These are phyloP conservation scores for Aspergillus caelatus DNA, from an alignment of 2,329 filamentous ascomycete species.

Conservation along the genomic window DNA sequence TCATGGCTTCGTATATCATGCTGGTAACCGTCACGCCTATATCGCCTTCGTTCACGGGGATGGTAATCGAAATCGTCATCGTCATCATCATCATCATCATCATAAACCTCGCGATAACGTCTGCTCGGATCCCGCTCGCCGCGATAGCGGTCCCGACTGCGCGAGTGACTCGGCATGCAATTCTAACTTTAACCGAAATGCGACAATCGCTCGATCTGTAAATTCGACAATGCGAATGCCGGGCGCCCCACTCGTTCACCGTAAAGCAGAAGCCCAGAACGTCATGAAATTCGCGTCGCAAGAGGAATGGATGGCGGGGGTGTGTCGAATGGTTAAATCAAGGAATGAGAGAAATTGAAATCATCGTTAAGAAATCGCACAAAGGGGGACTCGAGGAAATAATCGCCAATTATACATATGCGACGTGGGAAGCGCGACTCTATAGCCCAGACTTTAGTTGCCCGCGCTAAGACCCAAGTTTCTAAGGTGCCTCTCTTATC, in stretches of 20 bases:
- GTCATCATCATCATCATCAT: constrained; percentile 22
- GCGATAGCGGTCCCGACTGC: constrained; percentile 36
- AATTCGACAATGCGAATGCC: constrained; percentile 3
- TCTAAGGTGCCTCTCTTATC: not conserved
- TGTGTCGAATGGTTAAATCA: not conserved
- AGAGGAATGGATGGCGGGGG: not conserved
- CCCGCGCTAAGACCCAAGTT: not conserved
- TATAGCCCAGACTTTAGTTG: constrained; percentile 1
- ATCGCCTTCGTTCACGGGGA: constrained; percentile 23
- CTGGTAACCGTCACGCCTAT: constrained; percentile 22
- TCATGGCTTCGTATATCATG: constrained; percentile 13
- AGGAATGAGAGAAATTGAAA: not conserved
- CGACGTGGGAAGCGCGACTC: not conserved
- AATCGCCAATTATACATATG: constrained; percentile 3
- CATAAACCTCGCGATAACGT: constrained; percentile 26
- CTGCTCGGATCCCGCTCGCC: constrained; percentile 22
- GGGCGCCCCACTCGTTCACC: not conserved
- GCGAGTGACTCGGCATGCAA: constrained; percentile 38
- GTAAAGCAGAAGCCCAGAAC: not conserved
- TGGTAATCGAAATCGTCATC: constrained; percentile 26
- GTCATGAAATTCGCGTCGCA: not conserved
- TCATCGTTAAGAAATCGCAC: not conserved
- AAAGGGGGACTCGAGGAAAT: not conserved
- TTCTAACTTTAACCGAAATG: constrained; percentile 11
- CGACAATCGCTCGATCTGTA: not conserved